These are phyloP conservation scores for Cordyceps cateniannulata DNA, from an alignment of 2,329 filamentous ascomycete genomes.

Conservation along the genomic window DNA sequence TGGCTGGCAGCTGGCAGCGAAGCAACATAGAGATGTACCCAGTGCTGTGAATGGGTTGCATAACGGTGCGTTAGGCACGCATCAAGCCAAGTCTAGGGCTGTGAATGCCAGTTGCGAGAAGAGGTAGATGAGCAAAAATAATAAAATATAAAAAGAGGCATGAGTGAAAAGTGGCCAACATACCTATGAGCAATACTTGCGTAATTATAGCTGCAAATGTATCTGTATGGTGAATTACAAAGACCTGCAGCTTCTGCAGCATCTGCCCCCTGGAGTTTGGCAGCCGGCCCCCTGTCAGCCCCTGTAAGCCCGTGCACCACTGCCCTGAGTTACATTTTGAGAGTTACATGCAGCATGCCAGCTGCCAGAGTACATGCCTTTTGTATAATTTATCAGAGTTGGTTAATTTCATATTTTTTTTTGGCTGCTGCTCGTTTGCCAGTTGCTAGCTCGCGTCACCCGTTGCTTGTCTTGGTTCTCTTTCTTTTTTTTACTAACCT, in stretches of 20 bases:
- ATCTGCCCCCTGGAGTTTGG: too few species aligned
- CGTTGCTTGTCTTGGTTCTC: too few species aligned
- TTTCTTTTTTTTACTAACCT: neutral
- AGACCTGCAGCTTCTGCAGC: too few species aligned
- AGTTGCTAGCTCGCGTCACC: neutral
- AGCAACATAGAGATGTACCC: neutral
- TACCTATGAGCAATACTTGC: neutral
- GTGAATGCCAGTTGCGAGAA: neutral
- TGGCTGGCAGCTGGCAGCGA: neutral
- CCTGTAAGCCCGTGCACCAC: neutral
- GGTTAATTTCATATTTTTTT: neutral
- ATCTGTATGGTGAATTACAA: too few species aligned
- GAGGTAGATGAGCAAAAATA: neutral
- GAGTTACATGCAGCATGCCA: too few species aligned
- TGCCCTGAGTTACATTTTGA: too few species aligned
- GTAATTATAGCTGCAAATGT: neutral
- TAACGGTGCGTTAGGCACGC: neutral
- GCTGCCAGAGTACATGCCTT: too few species aligned
- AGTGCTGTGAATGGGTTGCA: neutral
- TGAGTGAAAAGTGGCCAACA: neutral
- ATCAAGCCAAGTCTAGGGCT: neutral
- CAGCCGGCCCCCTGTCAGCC: neutral
- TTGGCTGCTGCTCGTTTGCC: neutral
- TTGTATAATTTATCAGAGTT: neutral
- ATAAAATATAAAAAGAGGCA: neutral